A percentile compares a stretch with the other conserved stretches of the same genome.
Evolutionary conservation across 176 grass and related monocot species (phyloP).

Genomic region (Musa schizocarpa): DNA sequence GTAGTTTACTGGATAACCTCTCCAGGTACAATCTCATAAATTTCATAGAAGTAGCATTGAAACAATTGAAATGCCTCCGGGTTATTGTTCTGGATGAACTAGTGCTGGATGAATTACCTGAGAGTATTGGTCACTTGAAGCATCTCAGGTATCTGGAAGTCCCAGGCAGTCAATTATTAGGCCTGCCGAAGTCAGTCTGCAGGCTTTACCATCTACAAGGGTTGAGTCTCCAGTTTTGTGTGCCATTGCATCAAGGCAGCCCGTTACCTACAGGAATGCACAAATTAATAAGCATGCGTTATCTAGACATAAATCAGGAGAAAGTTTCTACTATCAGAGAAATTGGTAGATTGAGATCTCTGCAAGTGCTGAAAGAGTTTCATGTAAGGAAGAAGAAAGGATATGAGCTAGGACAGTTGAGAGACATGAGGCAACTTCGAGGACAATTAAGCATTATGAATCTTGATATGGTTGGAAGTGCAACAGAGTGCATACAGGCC

Average conservation of each 20-base stretch:
- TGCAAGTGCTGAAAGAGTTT: slow-evolving; percentile 14
- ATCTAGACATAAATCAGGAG: slow-evolving; percentile 7
- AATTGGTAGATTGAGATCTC: slow-evolving; percentile 22
- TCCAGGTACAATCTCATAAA: slow-evolving; percentile 6
- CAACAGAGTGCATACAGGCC: slow-evolving; percentile 6
- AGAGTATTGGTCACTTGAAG: slow-evolving; percentile 17
- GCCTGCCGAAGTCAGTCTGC: slow-evolving; percentile 25
- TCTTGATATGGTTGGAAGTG: slow-evolving; percentile 16
- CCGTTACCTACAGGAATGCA: slow-evolving; percentile 14
- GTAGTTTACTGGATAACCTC: not conserved
- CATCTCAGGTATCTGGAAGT: slow-evolving; percentile 42
- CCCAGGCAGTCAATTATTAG: not conserved
- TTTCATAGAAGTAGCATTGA: slow-evolving; percentile 11
- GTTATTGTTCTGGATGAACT: slow-evolving; percentile 27
- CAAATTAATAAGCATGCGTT: slow-evolving; percentile 29
- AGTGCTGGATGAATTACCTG: slow-evolving; percentile 12
- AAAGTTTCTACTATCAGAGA: slow-evolving; percentile 8
- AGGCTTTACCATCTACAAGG: slow-evolving; percentile 32
- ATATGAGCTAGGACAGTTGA: slow-evolving; percentile 15
- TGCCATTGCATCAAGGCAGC: not conserved
- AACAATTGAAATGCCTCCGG: slow-evolving; percentile 14
- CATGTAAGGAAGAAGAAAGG: not conserved
- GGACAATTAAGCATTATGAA: slow-evolving; percentile 23
- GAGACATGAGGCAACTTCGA: slow-evolving; percentile 17
- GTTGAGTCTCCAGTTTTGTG: not conserved